Conservation (phyloP, 1,284 basidiomycete species). For the Austropuccinia psidii region DNA sequence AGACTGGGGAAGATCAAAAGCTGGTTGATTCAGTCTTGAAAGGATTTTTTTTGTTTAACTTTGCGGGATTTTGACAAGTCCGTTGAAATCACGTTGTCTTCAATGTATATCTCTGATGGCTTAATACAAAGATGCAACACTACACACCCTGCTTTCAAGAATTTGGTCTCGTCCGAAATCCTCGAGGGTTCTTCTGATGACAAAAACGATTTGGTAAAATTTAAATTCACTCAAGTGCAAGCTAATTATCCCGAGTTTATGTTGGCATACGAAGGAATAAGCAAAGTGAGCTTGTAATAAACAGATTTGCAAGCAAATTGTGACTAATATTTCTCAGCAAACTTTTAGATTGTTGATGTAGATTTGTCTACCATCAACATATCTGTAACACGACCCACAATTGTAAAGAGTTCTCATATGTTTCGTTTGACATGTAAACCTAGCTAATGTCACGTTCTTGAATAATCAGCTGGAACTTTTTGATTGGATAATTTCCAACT, state of each 20-base stretch:
- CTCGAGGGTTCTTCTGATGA: slow-evolving; percentile 48
- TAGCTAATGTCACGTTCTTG: not conserved
- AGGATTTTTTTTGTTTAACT: slow-evolving; percentile 67
- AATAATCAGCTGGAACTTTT: slow-evolving; percentile 67
- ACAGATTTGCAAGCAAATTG: not conserved
- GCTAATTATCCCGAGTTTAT: slow-evolving; percentile 79
- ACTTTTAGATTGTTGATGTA: slow-evolving; percentile 67
- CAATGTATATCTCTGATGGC: slow-evolving; percentile 57
- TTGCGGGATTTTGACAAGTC: slow-evolving; percentile 78
- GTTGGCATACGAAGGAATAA: slow-evolving; percentile 72
- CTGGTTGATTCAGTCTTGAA: slow-evolving; percentile 75
- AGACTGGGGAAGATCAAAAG: slow-evolving; percentile 56
- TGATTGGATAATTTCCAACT: slow-evolving; percentile 97
- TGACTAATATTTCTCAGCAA: not conserved
- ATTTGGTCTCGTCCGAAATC: slow-evolving; percentile 68
- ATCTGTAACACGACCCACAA: slow-evolving; percentile 80
- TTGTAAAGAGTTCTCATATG: slow-evolving; percentile 47
- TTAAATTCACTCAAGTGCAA: slow-evolving; percentile 74
- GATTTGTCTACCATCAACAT: slow-evolving; percentile 88
- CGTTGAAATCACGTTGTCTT: slow-evolving; percentile 71
- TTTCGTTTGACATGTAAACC: not conserved
- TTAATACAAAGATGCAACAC: slow-evolving; percentile 57
- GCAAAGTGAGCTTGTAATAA: slow-evolving; percentile 48
- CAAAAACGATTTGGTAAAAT: slow-evolving; percentile 65
- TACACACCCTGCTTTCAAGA: slow-evolving; percentile 48